phyloP scores from a whole-genome alignment of 345 rosid species.

The Citrus inodora region DNA sequence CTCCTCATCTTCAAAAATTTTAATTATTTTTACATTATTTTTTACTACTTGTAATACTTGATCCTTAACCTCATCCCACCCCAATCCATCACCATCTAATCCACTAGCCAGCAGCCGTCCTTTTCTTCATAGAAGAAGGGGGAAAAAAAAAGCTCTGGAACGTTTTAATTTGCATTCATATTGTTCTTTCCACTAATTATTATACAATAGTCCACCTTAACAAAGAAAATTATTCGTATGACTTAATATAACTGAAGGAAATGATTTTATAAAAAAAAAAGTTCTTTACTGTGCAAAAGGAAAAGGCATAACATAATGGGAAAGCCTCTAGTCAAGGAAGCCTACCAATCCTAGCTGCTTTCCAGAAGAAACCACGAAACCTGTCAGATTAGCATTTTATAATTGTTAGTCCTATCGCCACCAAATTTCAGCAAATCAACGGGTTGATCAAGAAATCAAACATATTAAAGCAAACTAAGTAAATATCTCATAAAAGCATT shows the following conservation, averaged over 20 bases:
- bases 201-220: not conserved
- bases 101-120: not conserved
- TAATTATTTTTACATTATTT: not conserved
- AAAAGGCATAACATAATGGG: not conserved
- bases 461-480: not conserved
- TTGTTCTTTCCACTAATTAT: not conserved
- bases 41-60: not conserved
- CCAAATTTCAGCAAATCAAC: not conserved
- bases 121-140: not conserved
- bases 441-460: not conserved
- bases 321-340: conserved; percentile 1
- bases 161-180: not conserved
- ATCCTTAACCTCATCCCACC: not conserved
- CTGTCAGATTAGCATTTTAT: conserved; percentile 33
- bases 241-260: not conserved
- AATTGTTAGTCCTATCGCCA: conserved; percentile 8
- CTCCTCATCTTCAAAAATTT: not conserved
- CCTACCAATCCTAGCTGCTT: conserved; percentile 95
- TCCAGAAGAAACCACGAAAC: conserved; percentile 96
- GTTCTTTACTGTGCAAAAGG: too few species aligned
- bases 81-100: not conserved
- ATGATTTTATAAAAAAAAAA: not conserved
- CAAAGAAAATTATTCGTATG: not conserved
- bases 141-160: not conserved
- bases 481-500: too few species aligned